Percentiles rank a stretch among this genome's conserved stretches.
Conservation (phyloP, 805 yeast species). For the Barnettozyma populi region DNA sequence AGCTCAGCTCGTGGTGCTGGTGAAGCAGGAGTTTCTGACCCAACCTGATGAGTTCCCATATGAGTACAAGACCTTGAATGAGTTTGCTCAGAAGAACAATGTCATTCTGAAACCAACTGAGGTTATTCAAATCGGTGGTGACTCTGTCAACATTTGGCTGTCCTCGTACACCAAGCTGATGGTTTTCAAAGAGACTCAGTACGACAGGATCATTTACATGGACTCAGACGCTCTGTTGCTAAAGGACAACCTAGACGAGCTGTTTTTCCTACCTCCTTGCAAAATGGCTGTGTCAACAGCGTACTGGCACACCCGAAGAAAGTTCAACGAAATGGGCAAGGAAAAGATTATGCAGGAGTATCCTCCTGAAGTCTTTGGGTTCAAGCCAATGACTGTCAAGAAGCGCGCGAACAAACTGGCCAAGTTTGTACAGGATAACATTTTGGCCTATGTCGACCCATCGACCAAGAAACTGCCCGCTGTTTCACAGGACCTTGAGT, state of each 20-base stretch:
- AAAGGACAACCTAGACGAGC: slow-evolving; percentile 39
- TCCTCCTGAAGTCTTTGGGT: slow-evolving; percentile 17
- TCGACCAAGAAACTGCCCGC: not conserved
- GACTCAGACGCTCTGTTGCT: slow-evolving; percentile 51
- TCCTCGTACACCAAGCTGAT: slow-evolving; percentile 50
- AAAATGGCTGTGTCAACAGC: slow-evolving; percentile 42
- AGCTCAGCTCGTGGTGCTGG: slow-evolving; percentile 44
- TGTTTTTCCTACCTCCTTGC: slow-evolving; percentile 44
- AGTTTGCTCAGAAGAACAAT: slow-evolving; percentile 9
- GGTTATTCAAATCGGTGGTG: slow-evolving; percentile 15
- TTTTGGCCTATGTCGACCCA: not conserved
- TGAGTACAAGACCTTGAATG: slow-evolving; percentile 10
- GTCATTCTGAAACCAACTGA: slow-evolving; percentile 16
- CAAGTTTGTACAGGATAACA: slow-evolving; percentile 2
- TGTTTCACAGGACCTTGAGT: not conserved
- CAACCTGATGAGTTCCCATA: slow-evolving; percentile 13
- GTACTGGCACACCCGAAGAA: slow-evolving; percentile 32
- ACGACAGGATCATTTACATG: slow-evolving; percentile 48
- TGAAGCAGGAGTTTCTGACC: slow-evolving; percentile 26
- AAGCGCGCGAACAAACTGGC: slow-evolving; percentile 18
- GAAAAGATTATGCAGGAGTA: slow-evolving; percentile 16
- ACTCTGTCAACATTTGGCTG: slow-evolving; percentile 33
- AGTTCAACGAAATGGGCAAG: slow-evolving; percentile 21
- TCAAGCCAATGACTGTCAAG: slow-evolving; percentile 19
- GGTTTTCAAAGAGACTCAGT: slow-evolving; percentile 44